Evolutionary conservation across 2,329 filamentous ascomycete genomes (phyloP), one percentile per base, ranked within the genome.

Genomic region (Exophiala dermatitidis): DNA sequence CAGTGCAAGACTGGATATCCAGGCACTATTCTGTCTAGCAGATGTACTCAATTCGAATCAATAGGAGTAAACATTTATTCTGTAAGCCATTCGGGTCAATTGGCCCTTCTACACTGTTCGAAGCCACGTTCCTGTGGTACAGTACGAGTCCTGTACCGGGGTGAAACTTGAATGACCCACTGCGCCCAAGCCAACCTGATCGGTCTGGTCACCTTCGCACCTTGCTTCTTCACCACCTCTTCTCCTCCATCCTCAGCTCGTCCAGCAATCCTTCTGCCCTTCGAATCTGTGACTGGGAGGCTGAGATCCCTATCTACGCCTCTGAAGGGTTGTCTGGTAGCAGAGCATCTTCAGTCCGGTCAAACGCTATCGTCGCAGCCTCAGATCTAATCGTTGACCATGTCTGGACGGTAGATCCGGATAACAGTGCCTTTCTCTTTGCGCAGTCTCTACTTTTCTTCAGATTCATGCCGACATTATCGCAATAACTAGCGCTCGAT

Each of bases 231-330:
- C 43, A 53, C 51, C 46, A 54, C 54, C 51, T 57, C 51, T 48
- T 34, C 41, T 50, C 48, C 52, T 46, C 48, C 38, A 46, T 42
- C 41, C 42, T 48, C 48, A 41, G 48, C 41, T 46, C 47, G 44
- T 44, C 34, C 50, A 38, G 30, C 50, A 49, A 48, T 33, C 31
- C 33, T 41, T 41, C 30, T 10, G 12, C 6, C 33, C 33, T 36
- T 46, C 43, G 33, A 41, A 28, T 38, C 34, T 42, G 28, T 37
- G 47, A 28, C 37, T 33, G 34, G 42, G 36, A 41, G 19, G 30
- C 37, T 41, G 9, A 62, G 42, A 62, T 63, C 60, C 65, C 65
- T 68, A 64, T 64, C 62, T 54, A 64, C 65, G 63, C 68, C 68
- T 66, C 65, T 63, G 53, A 57, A 57, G 42, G 31, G 28, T 49